Evolutionary conservation across 108 stramenopile genomes (phyloP).

Genomic region (Cyclotella cryptica): DNA sequence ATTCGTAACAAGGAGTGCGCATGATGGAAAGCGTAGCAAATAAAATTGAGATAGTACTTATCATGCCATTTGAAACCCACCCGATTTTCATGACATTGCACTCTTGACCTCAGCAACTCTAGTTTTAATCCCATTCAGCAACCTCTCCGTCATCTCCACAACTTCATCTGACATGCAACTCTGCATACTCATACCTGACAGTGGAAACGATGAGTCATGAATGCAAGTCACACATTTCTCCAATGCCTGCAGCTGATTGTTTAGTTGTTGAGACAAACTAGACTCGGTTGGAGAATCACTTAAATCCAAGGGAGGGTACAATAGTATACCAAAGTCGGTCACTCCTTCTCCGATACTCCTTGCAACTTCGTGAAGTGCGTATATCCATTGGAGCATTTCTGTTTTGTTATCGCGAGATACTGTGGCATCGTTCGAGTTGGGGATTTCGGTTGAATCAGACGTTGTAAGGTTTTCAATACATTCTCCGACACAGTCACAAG

Average conservation of each 20-base stretch:
- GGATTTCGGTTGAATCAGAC: neutral
- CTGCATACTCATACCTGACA: constrained; percentile 8
- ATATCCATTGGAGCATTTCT: constrained; percentile 58
- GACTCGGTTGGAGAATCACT: neutral
- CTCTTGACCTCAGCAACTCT: constrained; percentile 33
- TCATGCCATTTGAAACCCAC: too few relatives aligned
- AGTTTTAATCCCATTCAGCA: constrained; percentile 23
- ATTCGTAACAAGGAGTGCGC: too few relatives aligned
- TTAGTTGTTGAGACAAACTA: constrained; percentile 21
- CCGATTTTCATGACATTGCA: constrained; percentile 9
- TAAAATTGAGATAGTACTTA: too few relatives aligned
- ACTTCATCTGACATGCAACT: constrained; percentile 45
- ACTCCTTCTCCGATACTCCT: constrained; percentile 78
- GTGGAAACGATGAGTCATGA: neutral
- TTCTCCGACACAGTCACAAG: constrained; percentile 69
- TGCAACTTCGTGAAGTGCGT: constrained; percentile 54
- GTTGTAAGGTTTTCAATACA: constrained; percentile 10
- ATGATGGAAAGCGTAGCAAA: too few relatives aligned
- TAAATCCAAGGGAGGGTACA: constrained; percentile 80
- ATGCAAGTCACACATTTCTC: constrained; percentile 30
- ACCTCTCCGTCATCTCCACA: constrained; percentile 12
- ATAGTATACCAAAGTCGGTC: constrained; percentile 73
- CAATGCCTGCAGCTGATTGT: constrained; percentile 28
- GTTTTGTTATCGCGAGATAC: constrained; percentile 1
- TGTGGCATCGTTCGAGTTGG: constrained; percentile 8